Conservation (phyloP, 305 asterid species). For the Monarda citriodora region DNA sequence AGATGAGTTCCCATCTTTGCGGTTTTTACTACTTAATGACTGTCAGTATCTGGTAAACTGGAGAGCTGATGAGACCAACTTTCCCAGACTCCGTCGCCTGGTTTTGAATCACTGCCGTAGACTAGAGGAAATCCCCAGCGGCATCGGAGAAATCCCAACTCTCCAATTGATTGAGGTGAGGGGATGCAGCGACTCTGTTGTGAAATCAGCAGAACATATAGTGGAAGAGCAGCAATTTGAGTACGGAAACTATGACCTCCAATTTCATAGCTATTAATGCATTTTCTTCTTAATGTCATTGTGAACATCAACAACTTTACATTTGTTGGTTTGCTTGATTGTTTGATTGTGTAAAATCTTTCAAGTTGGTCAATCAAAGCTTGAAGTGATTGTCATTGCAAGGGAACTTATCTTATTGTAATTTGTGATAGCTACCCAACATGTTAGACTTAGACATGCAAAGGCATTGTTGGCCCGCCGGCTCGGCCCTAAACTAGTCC, state of each 20-base stretch:
- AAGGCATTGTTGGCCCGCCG: no score
- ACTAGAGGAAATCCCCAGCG: constrained; percentile 20
- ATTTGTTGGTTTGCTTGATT: no score
- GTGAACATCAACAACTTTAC: no score
- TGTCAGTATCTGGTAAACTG: constrained; percentile 14
- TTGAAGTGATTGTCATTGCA: no score
- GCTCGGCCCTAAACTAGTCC: no score
- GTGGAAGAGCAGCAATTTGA: constrained; percentile 22
- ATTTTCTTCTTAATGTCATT: no score
- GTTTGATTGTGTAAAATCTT: neutral
- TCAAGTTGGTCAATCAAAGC: no score
- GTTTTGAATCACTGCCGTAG: constrained; percentile 7
- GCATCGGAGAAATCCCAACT: constrained; percentile 24
- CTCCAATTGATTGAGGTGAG: constrained; percentile 18
- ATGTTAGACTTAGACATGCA: no score
- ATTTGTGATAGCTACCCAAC: no score
- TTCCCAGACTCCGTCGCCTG: constrained; percentile 25
- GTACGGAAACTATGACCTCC: constrained; percentile 18
- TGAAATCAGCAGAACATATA: constrained; percentile 18
- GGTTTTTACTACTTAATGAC: neutral
- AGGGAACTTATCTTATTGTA: no score
- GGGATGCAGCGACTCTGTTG: neutral
- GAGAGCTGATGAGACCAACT: constrained; percentile 19
- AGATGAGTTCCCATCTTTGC: constrained; percentile 13
- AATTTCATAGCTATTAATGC: neutral